Conservation (phyloP, 495 filamentous ascomycete genomes). For the Aspergillus bertholletiae region DNA sequence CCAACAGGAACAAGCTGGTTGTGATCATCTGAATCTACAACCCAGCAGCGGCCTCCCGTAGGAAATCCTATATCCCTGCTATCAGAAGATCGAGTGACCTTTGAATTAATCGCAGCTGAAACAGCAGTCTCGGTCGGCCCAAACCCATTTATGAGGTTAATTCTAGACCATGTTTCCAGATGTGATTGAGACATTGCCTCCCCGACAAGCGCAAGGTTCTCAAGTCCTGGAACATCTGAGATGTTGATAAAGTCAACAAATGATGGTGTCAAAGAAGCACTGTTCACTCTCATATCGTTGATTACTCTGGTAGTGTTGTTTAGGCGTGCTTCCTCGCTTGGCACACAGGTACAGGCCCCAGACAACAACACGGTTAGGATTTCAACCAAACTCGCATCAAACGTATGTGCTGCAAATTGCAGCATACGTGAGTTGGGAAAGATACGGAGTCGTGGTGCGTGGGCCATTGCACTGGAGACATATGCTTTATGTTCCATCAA, state of each 20-base stretch:
- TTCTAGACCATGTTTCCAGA: constrained; percentile 51
- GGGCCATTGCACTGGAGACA: constrained; percentile 39
- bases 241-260: constrained; percentile 46
- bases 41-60: constrained; percentile 39
- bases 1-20: constrained; percentile 48
- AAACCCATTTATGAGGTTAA: constrained; percentile 56
- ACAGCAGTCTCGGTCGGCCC: constrained; percentile 52
- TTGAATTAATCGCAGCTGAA: constrained; percentile 33
- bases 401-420: constrained; percentile 53
- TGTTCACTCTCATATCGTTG: constrained; percentile 41
- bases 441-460: constrained; percentile 34
- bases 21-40: constrained; percentile 42
- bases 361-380: constrained; percentile 40
- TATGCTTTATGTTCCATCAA: constrained; percentile 46
- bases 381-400: constrained; percentile 47
- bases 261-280: constrained; percentile 50
- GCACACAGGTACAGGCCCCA: constrained; percentile 45
- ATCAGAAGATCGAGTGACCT: constrained; percentile 31
- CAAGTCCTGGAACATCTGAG: constrained; percentile 41
- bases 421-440: constrained; percentile 32
- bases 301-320: constrained; percentile 47
- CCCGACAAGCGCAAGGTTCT: constrained; percentile 45
- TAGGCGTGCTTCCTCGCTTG: constrained; percentile 48
- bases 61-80: constrained; percentile 45
- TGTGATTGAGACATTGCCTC: constrained; percentile 54